phyloP scores from a whole-genome alignment of 2,329 filamentous ascomycete genomes.

The Orbilia ellipsospora region DNA sequence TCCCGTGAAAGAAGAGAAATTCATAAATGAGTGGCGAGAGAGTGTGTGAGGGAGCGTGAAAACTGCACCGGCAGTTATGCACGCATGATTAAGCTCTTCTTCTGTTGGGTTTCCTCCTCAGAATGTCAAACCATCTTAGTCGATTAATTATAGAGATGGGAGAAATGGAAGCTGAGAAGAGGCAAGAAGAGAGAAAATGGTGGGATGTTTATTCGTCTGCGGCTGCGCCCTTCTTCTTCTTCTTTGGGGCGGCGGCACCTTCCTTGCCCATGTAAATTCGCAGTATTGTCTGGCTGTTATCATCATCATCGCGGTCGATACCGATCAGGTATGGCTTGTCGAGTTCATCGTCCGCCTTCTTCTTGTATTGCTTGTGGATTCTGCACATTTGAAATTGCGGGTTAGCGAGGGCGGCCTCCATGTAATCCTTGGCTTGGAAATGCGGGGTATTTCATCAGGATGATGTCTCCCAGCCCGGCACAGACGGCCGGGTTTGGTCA shows the following conservation, averaged over 20 bases:
- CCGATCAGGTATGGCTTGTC: constrained; percentile 87
- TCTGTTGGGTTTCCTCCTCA: no score
- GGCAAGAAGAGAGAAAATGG: not conserved
- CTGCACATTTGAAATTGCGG: constrained; percentile 3
- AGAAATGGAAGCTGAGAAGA: no score
- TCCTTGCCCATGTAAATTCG: constrained; percentile 85
- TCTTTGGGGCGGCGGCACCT: constrained; percentile 70
- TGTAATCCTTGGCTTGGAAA: not conserved
- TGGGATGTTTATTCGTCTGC: constrained; percentile 59
- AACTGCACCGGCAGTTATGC: constrained; percentile 11
- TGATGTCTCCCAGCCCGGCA: not conserved
- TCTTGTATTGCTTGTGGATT: constrained; percentile 56
- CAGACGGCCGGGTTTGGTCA: not conserved
- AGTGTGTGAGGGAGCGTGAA: constrained; percentile 15
- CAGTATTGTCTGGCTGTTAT: constrained; percentile 83
- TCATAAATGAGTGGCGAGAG: constrained; percentile 12
- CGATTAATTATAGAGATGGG: no score
- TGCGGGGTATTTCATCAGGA: constrained; percentile 1
- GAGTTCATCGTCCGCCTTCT: constrained; percentile 88
- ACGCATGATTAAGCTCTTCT: no score
- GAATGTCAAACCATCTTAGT: no score
- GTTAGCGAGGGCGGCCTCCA: constrained; percentile 8
- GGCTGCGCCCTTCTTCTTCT: constrained; percentile 70
- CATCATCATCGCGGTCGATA: constrained; percentile 96
- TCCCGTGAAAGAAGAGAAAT: constrained; percentile 13